Evolutionary conservation across 495 filamentous ascomycete genomes (phyloP).

Genomic region (Penicillium ucsense): DNA sequence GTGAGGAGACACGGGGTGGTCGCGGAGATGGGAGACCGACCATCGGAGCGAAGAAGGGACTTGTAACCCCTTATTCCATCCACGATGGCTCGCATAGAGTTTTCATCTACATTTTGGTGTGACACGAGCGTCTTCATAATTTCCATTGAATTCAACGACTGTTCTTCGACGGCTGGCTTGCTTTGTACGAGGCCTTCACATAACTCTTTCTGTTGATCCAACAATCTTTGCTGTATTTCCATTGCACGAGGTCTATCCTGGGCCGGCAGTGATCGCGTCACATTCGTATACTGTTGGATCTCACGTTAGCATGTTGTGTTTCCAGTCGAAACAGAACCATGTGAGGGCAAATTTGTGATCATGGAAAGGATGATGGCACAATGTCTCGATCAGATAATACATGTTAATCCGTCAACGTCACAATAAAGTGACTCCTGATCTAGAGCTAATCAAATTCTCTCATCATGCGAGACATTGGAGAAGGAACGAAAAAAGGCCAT

Average conservation of each 20-base stretch:
- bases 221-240: constrained; percentile 25
- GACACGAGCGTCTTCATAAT: constrained; percentile 37
- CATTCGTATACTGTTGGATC: constrained; percentile 11
- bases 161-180: constrained; percentile 18
- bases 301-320: constrained; percentile 10
- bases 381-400: constrained; percentile 43
- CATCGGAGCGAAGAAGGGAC: constrained; percentile 24
- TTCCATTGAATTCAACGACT: constrained; percentile 29
- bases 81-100: constrained; percentile 25
- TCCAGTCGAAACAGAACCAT: too few species aligned
- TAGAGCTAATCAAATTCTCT: constrained; percentile 49
- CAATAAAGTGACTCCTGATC: constrained; percentile 42
- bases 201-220: constrained; percentile 22
- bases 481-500: constrained; percentile 2
- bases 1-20: constrained; percentile 29
- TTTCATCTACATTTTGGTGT: constrained; percentile 37
- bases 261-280: constrained; percentile 14
- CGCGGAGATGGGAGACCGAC: constrained; percentile 15
- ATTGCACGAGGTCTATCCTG: constrained; percentile 23
- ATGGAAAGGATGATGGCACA: constrained; percentile 1
- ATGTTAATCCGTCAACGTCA: constrained; percentile 43
- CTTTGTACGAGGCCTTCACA: constrained; percentile 21
- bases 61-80: constrained; percentile 34
- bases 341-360: neutral
- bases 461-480: constrained; percentile 36